Evolutionary conservation across 208 protist species (phyloP), one percentile per base, ranked within the genome.

Genomic region (Zelonia costaricensis): DNA sequence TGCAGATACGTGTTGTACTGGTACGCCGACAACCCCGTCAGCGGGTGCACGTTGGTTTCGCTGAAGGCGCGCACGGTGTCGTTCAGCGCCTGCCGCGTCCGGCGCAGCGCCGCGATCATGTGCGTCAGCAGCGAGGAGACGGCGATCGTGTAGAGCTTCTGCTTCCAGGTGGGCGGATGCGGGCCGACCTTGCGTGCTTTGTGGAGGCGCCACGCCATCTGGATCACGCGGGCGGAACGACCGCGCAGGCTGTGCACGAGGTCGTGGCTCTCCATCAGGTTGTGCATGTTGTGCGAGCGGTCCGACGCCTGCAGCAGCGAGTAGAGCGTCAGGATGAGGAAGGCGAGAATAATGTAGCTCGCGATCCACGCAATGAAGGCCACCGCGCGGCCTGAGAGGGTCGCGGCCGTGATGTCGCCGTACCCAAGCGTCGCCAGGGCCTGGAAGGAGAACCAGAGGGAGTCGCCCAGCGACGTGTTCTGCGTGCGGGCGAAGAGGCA

Each of bases 361-460:
- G 80, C 59, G 16, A 85, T 58, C 72, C 79, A 86, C 58, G 76
- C 73, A 23, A 90, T 63, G 33, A 78, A 57, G 35, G 59, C 58
- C 22, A 95, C 76, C 16, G 70, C 38, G 30, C 77, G 70, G 28
- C 83, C 86, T 13, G 63, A 39, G 22, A 76, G 45, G 5, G 74
- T 87, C 35, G 71, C 40, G 5, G 88, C 81, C 35, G 83, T 82
- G 47, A 81, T 53, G 74, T 95, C 86, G 47, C 88, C 85, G 69
- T 92, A 92, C 23, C 86, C 86, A 20, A 95, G 57, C 25, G 86
- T 91, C 42, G 81, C 60, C 43, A 92, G 58, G 4, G 88, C 80
- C 66, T 92, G 80, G 45, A 92, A 92, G 30, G 74, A 73, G 60
- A 86, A 92, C 85, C 86, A 95, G 28, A 91, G n/a, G 27, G 69